These are phyloP conservation scores for Aspergillus asperescens DNA, from an alignment of 495 filamentous ascomycete genomes.

Conservation along the genomic window DNA sequence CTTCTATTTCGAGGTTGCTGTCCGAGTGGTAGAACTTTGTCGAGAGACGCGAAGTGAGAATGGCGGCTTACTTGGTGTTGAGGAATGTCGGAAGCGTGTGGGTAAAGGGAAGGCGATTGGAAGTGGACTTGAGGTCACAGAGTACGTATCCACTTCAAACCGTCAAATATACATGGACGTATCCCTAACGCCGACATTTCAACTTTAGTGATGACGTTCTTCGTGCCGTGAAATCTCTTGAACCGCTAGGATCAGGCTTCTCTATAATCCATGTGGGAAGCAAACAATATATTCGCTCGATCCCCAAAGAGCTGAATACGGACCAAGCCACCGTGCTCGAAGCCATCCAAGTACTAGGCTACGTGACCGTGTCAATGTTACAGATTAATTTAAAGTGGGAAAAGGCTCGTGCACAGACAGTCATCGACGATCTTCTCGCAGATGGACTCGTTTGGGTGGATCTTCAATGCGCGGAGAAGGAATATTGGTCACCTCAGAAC, in stretches of 20 bases:
- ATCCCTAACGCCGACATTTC: background rate
- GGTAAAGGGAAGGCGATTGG: slow-evolving; percentile 66
- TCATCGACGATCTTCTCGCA: slow-evolving; percentile 82
- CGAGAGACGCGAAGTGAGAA: slow-evolving; percentile 83
- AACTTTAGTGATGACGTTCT: slow-evolving; percentile 74
- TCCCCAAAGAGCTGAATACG: slow-evolving; percentile 93
- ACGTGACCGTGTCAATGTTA: slow-evolving; percentile 86
- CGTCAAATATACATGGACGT: background rate
- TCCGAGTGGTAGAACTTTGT: slow-evolving; percentile 90
- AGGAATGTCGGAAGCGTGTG: slow-evolving; percentile 71
- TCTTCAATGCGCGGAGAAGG: slow-evolving; percentile 75
- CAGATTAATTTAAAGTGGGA: slow-evolving; percentile 88
- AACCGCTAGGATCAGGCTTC: slow-evolving; percentile 84
- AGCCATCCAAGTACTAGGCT: slow-evolving; percentile 77
- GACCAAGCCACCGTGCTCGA: slow-evolving; percentile 92
- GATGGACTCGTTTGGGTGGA: slow-evolving; percentile 96
- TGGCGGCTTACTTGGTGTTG: slow-evolving; percentile 80
- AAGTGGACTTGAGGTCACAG: slow-evolving; percentile 63
- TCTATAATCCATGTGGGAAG: slow-evolving; percentile 73
- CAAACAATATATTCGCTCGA: slow-evolving; percentile 82
- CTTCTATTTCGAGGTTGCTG: slow-evolving; percentile 95
- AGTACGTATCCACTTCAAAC: slow-evolving; percentile 32
- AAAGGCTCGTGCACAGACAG: slow-evolving; percentile 75
- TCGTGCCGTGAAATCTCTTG: slow-evolving; percentile 79
- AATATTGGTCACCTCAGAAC: slow-evolving; percentile 85